Conservation (phyloP, 2,329 filamentous ascomycete genomes). For the Paraconiothyrium sp. region DNA sequence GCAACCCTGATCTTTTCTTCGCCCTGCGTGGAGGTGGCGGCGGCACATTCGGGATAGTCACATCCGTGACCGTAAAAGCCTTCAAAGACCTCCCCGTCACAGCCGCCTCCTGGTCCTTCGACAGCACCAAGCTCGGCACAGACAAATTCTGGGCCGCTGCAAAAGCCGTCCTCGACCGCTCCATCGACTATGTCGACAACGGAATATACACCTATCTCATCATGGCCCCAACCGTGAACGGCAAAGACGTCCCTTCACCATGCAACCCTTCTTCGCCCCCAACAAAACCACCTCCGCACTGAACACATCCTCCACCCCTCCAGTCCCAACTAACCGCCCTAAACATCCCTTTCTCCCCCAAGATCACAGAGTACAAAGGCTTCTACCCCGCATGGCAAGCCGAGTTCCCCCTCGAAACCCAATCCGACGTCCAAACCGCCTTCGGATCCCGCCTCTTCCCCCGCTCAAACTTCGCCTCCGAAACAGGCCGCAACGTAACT, state of each 20-base stretch:
- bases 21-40: constrained; percentile 41
- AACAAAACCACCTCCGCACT: constrained; percentile 27
- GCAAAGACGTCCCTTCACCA: constrained; percentile 27
- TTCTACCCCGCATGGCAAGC: constrained; percentile 43
- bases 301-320: constrained; percentile 27
- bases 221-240: constrained; percentile 21
- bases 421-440: constrained; percentile 23
- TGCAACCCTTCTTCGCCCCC: constrained; percentile 36
- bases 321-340: constrained; percentile 26
- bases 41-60: constrained; percentile 39
- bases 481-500: constrained; percentile 35
- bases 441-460: constrained; percentile 36
- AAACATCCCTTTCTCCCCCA: constrained; percentile 40
- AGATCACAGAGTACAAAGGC: constrained; percentile 37
- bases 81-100: constrained; percentile 37
- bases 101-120: constrained; percentile 41
- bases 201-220: constrained; percentile 33
- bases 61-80: constrained; percentile 37
- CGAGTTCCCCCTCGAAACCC: constrained; percentile 35
- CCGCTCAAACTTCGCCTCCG: constrained; percentile 38
- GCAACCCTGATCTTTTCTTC: constrained; percentile 36
- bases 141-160: constrained; percentile 40
- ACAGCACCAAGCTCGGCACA: constrained; percentile 36
- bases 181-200: constrained; percentile 24
- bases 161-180: constrained; percentile 26